These are phyloP conservation scores for Rhizoclosmatium globosum DNA, from an alignment of 192 early-diverging fungal genomes.

Conservation along the genomic window DNA sequence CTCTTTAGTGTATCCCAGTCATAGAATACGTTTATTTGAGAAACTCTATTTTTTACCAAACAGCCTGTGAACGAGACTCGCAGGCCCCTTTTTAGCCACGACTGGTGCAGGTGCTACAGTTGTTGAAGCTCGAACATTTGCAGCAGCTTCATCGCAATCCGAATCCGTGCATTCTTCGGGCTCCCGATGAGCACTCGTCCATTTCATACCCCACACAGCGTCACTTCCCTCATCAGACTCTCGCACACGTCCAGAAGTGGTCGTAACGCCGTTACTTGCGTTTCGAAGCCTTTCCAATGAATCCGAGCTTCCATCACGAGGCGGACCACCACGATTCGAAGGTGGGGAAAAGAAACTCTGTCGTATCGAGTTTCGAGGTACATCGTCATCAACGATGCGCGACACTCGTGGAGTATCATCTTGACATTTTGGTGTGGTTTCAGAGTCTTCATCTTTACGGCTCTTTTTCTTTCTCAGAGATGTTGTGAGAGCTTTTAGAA, in stretches of 20 bases:
- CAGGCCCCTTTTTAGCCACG: no score
- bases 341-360: not conserved
- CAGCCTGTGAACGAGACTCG: no score
- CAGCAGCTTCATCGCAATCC: no score
- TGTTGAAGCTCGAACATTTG: no score
- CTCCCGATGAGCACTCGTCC: constrained; percentile 24
- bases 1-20: no score
- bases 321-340: no score
- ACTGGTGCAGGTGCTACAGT: no score
- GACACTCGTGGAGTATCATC: not conserved
- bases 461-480: constrained; percentile 6
- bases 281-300: not conserved
- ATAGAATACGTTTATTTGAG: no score
- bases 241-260: not conserved
- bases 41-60: no score
- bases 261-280: not conserved
- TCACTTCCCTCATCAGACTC: constrained; percentile 30
- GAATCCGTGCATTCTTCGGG: constrained; percentile 2
- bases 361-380: not conserved
- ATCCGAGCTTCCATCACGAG: no score
- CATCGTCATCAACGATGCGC: not conserved
- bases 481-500: constrained; percentile 14
- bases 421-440: not conserved
- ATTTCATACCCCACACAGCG: constrained; percentile 34
- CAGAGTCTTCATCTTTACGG: not conserved